These are phyloP conservation scores for Beauveria brongniartii DNA, from an alignment of 2,329 filamentous ascomycete species.

Conservation along the genomic window DNA sequence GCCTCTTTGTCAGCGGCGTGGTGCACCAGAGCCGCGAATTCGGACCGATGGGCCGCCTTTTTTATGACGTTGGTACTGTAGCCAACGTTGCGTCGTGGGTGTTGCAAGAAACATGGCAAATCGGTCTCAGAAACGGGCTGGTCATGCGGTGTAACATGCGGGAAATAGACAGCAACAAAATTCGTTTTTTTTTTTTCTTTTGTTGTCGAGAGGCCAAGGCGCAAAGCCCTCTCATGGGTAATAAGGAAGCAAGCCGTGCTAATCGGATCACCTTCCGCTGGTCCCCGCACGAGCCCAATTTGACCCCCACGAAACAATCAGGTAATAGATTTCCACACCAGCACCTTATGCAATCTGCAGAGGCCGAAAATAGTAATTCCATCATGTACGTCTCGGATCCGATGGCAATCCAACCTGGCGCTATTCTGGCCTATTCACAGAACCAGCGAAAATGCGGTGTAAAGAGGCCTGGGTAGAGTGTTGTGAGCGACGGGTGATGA, in stretches of 20 bases:
- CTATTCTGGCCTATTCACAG: too few relatives aligned
- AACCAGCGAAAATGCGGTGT: too few relatives aligned
- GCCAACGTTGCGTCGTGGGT: neutral
- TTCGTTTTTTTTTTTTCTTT: neutral
- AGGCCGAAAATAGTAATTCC: too few relatives aligned
- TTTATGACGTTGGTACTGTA: neutral
- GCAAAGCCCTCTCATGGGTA: neutral
- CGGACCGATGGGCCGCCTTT: slow-evolving; percentile 7
- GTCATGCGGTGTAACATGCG: neutral
- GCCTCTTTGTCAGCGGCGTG: neutral
- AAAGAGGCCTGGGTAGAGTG: too few relatives aligned
- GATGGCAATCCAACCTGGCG: too few relatives aligned
- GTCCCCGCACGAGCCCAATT: slow-evolving; percentile 1
- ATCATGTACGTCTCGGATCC: too few relatives aligned
- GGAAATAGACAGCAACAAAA: neutral
- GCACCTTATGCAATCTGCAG: too few relatives aligned
- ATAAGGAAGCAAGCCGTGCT: neutral
- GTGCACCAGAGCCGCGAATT: slow-evolving; percentile 4
- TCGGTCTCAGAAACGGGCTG: neutral
- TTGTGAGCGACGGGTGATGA: too few relatives aligned
- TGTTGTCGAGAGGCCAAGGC: neutral
- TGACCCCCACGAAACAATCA: slow-evolving; percentile 8
- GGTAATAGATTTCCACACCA: too few relatives aligned
- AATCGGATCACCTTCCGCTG: slow-evolving; percentile 9
- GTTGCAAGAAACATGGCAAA: neutral